A percentile compares a stretch with the other conserved stretches of the same genome.
Conservation (phyloP, 2,329 filamentous ascomycete species). For the Ambrosiella beaveri region DNA sequence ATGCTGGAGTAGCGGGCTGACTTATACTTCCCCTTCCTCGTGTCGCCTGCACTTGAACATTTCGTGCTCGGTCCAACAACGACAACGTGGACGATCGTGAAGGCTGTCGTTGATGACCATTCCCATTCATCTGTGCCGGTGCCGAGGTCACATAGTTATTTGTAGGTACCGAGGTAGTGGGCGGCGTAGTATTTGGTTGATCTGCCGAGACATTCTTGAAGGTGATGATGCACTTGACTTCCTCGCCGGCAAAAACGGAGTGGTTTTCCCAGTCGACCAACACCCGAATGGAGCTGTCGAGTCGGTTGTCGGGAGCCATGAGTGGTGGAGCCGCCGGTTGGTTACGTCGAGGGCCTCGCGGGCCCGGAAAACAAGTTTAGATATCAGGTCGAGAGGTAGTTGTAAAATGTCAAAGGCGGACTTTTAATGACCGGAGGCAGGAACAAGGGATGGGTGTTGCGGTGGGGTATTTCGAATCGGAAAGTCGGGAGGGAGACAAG, state of each 20-base stretch:
- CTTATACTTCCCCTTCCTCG: constrained; percentile 22
- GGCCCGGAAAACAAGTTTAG: neutral
- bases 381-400: too few relatives aligned
- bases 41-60: constrained; percentile 29
- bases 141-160: neutral
- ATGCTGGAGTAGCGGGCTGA: constrained; percentile 20
- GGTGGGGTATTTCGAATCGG: too few relatives aligned
- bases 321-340: constrained; percentile 15
- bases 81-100: constrained; percentile 26
- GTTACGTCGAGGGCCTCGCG: neutral
- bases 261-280: constrained; percentile 90
- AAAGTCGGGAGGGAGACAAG: too few relatives aligned
- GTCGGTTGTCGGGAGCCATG: constrained; percentile 33
- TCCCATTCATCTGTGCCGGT: neutral
- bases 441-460: too few relatives aligned
- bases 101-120: constrained; percentile 22
- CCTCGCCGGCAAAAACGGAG: constrained; percentile 90
- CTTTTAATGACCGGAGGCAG: too few relatives aligned
- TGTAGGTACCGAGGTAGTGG: constrained; percentile 11
- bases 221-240: constrained; percentile 86
- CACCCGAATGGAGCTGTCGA: constrained; percentile 60
- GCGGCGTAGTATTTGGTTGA: neutral
- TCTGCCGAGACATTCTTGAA: constrained; percentile 67
- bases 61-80: constrained; percentile 22
- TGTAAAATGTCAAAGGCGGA: too few relatives aligned